These are phyloP conservation scores for Picea mariana DNA, from an alignment of 83 land plant species.

Conservation along the genomic window DNA sequence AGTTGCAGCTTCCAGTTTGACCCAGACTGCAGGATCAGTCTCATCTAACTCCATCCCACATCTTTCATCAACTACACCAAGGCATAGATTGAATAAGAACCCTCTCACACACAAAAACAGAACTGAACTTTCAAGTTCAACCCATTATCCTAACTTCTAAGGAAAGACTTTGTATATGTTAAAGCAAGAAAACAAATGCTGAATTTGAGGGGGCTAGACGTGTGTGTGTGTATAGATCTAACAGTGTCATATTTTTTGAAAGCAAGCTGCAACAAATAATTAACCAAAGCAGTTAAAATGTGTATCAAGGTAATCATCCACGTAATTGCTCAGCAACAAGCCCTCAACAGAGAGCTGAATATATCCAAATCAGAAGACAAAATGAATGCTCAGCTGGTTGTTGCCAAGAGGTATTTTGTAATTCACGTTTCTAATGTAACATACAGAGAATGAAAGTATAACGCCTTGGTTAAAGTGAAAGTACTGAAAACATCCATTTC, in stretches of 20 bases:
- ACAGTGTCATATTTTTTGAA: background rate
- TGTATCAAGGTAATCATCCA: background rate
- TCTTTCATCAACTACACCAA: slow-evolving; percentile 89
- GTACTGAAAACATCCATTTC: background rate
- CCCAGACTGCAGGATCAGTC: slow-evolving; percentile 95
- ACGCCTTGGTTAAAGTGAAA: background rate
- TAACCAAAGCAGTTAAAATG: background rate
- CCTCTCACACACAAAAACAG: background rate
- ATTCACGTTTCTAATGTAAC: background rate
- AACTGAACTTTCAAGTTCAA: slow-evolving; percentile 1
- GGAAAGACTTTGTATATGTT: background rate
- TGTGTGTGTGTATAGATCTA: background rate
- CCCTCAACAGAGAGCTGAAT: background rate
- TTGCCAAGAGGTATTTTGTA: background rate
- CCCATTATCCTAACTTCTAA: too few species aligned
- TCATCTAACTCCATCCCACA: slow-evolving; percentile 99
- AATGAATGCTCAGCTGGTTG: background rate
- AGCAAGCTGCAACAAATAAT: background rate
- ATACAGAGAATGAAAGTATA: background rate
- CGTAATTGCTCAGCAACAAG: background rate
- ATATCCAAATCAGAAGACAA: background rate
- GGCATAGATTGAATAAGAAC: background rate
- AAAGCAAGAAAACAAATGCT: background rate
- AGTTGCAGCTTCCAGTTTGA: slow-evolving; percentile 87
- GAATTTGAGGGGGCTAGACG: background rate